Evolutionary conservation across 1,139 yeast genomes (phyloP).

Genomic region (Candida sojae): DNA sequence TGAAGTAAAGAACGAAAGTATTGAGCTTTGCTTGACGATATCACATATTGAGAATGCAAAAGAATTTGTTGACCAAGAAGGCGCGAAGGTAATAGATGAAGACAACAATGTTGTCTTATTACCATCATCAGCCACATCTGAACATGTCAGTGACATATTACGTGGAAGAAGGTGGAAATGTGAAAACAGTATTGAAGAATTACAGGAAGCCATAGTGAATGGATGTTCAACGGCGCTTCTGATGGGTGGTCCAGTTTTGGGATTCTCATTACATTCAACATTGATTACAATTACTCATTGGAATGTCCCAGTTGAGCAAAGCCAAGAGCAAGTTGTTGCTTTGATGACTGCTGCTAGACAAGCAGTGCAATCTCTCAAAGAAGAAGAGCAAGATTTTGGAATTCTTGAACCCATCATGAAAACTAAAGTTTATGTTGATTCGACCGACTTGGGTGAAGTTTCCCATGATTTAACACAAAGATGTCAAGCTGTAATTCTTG

Average conservation of each 20-base stretch:
- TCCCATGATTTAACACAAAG: conserved; percentile 72
- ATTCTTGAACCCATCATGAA: conserved; percentile 88
- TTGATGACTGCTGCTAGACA: conserved; percentile 34
- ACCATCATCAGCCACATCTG: conserved; percentile 30
- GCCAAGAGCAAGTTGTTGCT: conserved; percentile 24
- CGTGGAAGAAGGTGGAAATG: conserved; percentile 54
- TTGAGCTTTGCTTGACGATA: conserved; percentile 42
- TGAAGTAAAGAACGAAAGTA: conserved; percentile 16
- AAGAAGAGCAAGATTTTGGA: conserved; percentile 37
- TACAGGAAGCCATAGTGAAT: conserved; percentile 55
- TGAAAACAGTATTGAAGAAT: conserved; percentile 45
- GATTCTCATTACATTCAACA: conserved; percentile 66
- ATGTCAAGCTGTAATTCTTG: conserved; percentile 68
- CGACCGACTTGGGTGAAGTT: conserved; percentile 78
- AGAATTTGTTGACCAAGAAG: conserved; percentile 43
- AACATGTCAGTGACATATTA: conserved; percentile 25
- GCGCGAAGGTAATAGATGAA: conserved; percentile 34
- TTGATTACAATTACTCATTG: conserved; percentile 53
- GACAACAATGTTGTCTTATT: conserved; percentile 41
- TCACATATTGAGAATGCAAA: conserved; percentile 52
- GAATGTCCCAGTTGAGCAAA: conserved; percentile 57
- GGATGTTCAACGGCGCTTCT: conserved; percentile 75
- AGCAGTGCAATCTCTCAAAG: conserved; percentile 34
- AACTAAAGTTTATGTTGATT: conserved; percentile 65
- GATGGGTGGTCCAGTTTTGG: conserved; percentile 70